These are phyloP conservation scores for Populus davidiana DNA, from an alignment of 345 rosid species.

Conservation along the genomic window DNA sequence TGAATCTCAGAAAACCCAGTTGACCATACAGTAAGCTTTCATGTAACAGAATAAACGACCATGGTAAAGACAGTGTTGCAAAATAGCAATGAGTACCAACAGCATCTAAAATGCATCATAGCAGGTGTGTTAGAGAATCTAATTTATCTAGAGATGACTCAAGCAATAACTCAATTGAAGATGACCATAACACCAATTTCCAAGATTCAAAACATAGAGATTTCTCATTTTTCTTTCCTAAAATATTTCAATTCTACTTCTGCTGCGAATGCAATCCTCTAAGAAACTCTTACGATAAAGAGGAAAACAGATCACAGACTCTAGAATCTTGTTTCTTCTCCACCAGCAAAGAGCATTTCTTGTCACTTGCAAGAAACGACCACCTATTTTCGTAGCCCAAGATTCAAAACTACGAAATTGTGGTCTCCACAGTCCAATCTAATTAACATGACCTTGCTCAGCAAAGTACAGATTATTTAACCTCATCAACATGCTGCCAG, in stretches of 20 bases:
- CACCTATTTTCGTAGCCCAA: neutral
- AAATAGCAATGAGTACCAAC: neutral
- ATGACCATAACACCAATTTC: neutral
- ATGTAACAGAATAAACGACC: neutral
- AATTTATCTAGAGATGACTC: neutral
- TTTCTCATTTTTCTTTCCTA: neutral
- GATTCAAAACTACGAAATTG: neutral
- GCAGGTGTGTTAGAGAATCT: neutral
- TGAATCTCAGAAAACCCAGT: neutral
- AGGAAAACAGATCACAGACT: neutral
- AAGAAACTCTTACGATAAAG: neutral
- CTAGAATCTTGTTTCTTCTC: neutral
- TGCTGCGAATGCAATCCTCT: neutral
- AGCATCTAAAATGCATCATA: neutral
- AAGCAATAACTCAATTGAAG: neutral
- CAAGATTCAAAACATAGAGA: neutral
- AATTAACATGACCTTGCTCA: neutral
- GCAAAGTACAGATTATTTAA: neutral
- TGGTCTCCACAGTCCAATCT: neutral
- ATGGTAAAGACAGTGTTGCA: neutral
- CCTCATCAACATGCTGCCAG: neutral
- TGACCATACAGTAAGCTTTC: neutral
- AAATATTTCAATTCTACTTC: neutral
- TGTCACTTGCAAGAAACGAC: neutral
- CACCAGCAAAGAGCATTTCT: neutral